Evolutionary conservation across 2,329 filamentous ascomycete species (phyloP).

Genomic region (Aspergillus aculeatinus): DNA sequence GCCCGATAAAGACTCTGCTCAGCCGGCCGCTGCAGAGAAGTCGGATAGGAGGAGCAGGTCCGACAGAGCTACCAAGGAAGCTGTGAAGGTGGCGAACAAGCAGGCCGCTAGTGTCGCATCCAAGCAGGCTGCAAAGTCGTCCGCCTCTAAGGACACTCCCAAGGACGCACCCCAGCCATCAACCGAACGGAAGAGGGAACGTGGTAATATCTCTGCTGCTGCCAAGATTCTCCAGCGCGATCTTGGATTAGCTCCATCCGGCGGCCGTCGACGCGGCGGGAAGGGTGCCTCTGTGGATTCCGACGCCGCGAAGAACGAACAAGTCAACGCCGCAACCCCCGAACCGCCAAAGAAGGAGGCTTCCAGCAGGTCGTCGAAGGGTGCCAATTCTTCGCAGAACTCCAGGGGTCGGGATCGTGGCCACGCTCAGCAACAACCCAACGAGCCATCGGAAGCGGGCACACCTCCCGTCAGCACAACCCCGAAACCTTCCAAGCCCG

Average conservation of each 20-base stretch:
- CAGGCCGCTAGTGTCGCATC: constrained; percentile 34
- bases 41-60: constrained; percentile 40
- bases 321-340: constrained; percentile 1
- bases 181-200: constrained; percentile 53
- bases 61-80: constrained; percentile 63
- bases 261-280: constrained; percentile 42
- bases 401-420: constrained; percentile 8
- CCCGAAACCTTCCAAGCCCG: constrained; percentile 26
- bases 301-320: constrained; percentile 25
- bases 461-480: constrained; percentile 18
- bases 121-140: constrained; percentile 25
- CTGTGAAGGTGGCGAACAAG: constrained; percentile 57
- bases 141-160: constrained; percentile 15
- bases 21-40: constrained; percentile 35
- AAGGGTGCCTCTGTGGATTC: constrained; percentile 30
- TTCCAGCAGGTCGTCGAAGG: constrained; percentile 21
- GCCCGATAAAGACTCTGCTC: constrained; percentile 33
- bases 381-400: constrained; percentile 17
- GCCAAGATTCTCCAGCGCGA: constrained; percentile 63
- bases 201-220: constrained; percentile 54
- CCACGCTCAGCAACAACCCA: constrained; percentile 21
- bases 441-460: constrained; percentile 22
- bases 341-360: constrained; percentile 29
- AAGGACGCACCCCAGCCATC: constrained; percentile 32
- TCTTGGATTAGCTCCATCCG: constrained; percentile 53